Conservation (phyloP, 1,139 yeast species). For the Saccharomycopsis hybrid region DNA sequence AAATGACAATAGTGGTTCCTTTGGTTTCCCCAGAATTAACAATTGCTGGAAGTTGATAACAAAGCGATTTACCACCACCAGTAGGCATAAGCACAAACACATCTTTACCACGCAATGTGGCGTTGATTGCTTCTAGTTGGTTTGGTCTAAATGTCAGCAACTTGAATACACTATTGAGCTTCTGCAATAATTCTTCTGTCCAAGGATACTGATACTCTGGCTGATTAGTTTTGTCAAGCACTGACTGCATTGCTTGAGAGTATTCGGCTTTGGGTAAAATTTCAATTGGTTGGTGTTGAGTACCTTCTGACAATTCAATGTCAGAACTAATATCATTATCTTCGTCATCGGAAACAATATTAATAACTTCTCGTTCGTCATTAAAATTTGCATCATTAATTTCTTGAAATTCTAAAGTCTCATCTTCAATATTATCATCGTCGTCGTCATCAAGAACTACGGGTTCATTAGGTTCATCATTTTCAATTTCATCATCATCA, state of each 20-base stretch:
- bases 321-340: not conserved
- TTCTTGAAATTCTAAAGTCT: constrained; percentile 12
- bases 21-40: constrained; percentile 64
- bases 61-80: constrained; percentile 96
- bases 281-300: constrained; percentile 6
- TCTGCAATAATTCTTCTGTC: constrained; percentile 58
- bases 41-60: constrained; percentile 93
- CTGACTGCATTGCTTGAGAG: constrained; percentile 2
- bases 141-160: constrained; percentile 68
- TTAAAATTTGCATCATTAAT: constrained; percentile 14
- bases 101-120: constrained; percentile 75
- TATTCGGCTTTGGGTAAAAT: constrained; percentile 14
- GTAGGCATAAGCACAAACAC: constrained; percentile 98
- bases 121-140: constrained; percentile 80
- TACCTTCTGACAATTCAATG: too few species aligned
- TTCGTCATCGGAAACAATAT: constrained; percentile 15
- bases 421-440: constrained; percentile 9
- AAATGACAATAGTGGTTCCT: constrained; percentile 88
- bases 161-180: constrained; percentile 54
- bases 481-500: constrained; percentile 11
- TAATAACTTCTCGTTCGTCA: constrained; percentile 19
- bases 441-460: constrained; percentile 19
- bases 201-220: constrained; percentile 36
- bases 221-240: not conserved
- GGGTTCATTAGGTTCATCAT: constrained; percentile 20